These are phyloP conservation scores for Colletotrichum theobromicola DNA, from an alignment of 2,329 filamentous ascomycete genomes.

Conservation along the genomic window DNA sequence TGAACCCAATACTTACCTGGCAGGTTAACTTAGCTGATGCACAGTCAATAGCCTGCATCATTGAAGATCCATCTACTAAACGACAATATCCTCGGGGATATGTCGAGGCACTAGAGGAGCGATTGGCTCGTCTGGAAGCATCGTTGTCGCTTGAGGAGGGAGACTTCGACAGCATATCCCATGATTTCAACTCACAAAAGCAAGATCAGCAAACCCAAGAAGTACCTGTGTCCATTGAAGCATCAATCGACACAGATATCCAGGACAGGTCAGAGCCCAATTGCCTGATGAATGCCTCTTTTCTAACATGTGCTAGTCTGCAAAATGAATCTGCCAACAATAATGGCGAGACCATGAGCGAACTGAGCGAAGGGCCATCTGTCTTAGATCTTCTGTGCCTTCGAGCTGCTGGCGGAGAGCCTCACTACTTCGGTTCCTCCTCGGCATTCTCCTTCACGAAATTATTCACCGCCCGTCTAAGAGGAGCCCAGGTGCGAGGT, in stretches of 20 bases:
- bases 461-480: slow-evolving; percentile 14
- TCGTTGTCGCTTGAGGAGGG: background rate
- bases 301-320: background rate
- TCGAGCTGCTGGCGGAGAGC: slow-evolving; percentile 19
- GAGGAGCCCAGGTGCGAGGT: background rate
- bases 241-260: background rate
- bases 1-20: fast-evolving
- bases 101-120: background rate
- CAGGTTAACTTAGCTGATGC: background rate
- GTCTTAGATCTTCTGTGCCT: background rate
- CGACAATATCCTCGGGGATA: background rate
- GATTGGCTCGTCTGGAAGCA: background rate
- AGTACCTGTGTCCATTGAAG: background rate
- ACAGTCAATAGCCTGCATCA: background rate
- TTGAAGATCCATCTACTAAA: background rate
- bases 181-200: background rate
- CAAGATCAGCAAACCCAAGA: background rate
- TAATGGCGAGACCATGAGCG: background rate
- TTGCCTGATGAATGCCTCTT: fast-evolving
- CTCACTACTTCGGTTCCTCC: slow-evolving; percentile 32
- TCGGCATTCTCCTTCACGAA: slow-evolving; percentile 31
- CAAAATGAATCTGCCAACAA: background rate
- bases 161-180: background rate
- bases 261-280: background rate
- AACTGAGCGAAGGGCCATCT: background rate